A percentile compares a stretch with the other conserved stretches of the same genome.
Conservation (phyloP, 805 yeast genomes). For the Metschnikowia kofuensis region DNA sequence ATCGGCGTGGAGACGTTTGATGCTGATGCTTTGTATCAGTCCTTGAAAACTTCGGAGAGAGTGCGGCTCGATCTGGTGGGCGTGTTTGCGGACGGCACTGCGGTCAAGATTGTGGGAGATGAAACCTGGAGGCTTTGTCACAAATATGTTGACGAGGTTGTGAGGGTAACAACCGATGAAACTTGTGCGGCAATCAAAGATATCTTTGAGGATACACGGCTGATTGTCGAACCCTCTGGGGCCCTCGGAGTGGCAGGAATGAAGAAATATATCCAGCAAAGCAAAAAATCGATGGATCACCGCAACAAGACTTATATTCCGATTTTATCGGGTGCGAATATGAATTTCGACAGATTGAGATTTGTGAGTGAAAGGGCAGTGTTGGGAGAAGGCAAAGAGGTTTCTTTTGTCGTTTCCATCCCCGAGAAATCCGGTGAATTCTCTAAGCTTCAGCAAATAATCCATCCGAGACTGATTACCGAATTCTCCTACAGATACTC, state of each 20-base stretch:
- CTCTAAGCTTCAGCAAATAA: slow-evolving; percentile 65
- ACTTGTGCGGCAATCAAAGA: slow-evolving; percentile 96
- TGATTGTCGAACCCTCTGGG: slow-evolving; percentile 95
- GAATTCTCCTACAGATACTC: slow-evolving; percentile 89
- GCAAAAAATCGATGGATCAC: slow-evolving; percentile 67
- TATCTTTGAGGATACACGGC: slow-evolving; percentile 91
- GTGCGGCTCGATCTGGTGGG: slow-evolving; percentile 73
- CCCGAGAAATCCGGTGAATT: slow-evolving; percentile 95
- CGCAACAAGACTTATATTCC: slow-evolving; percentile 72
- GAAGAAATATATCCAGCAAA: slow-evolving; percentile 69
- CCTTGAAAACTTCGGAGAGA: slow-evolving; percentile 55
- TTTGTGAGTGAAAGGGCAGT: slow-evolving; percentile 97
- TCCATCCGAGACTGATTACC: slow-evolving; percentile 87
- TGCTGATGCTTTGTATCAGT: slow-evolving; percentile 86
- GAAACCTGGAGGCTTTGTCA: slow-evolving; percentile 84
- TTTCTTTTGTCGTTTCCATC: slow-evolving; percentile 82
- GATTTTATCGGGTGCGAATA: slow-evolving; percentile 91
- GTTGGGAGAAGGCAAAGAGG: slow-evolving; percentile 97
- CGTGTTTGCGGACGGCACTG: slow-evolving; percentile 98
- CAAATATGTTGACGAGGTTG: slow-evolving; percentile 83
- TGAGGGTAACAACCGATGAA: slow-evolving; percentile 86
- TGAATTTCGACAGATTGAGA: slow-evolving; percentile 95
- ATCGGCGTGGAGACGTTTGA: slow-evolving; percentile 96
- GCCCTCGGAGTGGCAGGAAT: slow-evolving; percentile 95
- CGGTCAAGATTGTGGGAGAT: slow-evolving; percentile 84